Evolutionary conservation across 2,329 filamentous ascomycete species (phyloP), one percentile per base, ranked within the genome.

Genomic region (Verticillium albo-atrum): DNA sequence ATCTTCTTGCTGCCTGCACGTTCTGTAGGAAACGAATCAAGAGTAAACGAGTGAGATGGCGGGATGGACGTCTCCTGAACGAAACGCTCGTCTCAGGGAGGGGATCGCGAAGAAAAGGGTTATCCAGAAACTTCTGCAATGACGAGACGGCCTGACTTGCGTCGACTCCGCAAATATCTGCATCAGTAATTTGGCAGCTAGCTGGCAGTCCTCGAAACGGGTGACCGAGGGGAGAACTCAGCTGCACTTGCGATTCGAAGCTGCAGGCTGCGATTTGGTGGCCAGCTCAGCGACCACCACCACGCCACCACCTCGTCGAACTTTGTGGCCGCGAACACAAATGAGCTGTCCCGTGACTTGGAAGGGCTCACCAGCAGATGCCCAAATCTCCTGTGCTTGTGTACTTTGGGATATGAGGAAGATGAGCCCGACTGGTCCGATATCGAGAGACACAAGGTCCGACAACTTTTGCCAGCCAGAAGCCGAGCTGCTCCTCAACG

Each of bases 241-340:
- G 57, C 61, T 63, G 61, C 57, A 62, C 55, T 57, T 52, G 47
- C 60, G 56, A 63, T 63, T 60, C 55, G 60, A 57, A 58, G 53
- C 60, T 63, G 60, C 61, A 63, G 61, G 61, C 60, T 51, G 62
- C 59, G 61, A 63, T 62, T 62, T 54, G 60, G 56, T 35, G 57
- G 58, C 53, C 60, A 56, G 26, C 35, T 27, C 50, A 37, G 58
- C 25, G 47, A 50, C 60, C 57, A 62, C 60, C 61, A 63, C 60
- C 28, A 51, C 56, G 35, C 30, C 59, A 55, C 42, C 51, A 47
- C 15, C 53, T 30, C 10, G 25, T 57, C 34, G 10, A 53, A 50
- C 6, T 32, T 10, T 56, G 42, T 23, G 42, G n/a, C 9, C n/a
- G 14, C 15, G 34, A 6, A 37, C n/a, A 50, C n/a, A 50, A 12